Base-by-base conservation (phyloP, 352 stramenopile genomes). In the Pythium biforme region DNA sequence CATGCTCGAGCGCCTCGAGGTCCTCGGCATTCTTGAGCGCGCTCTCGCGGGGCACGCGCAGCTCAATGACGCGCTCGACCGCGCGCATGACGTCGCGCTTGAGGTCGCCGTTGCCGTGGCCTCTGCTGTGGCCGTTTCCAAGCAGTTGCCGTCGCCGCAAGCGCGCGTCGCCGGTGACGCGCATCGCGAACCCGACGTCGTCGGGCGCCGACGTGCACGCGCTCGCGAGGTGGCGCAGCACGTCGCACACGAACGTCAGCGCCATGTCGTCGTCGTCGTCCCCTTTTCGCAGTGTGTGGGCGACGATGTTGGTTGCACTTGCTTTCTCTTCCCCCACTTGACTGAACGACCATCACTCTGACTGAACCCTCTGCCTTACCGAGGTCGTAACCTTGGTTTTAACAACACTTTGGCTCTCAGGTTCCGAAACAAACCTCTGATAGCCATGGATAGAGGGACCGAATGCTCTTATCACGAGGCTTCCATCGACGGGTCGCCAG, bases 21-120 rank as follows among this genome's bases (percentile, higher is more conserved):
- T 83, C 67, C 29, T 73, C 50, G 39, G 55, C 55, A 29, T 55
- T 59, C 17, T 58, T 56, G n/a, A 63, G 58, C 49, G 43, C 37
- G 1, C 50, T 61, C 56, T 73, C 45, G 27, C 64, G 71, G 4
- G 64, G 23, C n/a, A 88, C 76, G 1, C 60, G 78, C 50, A 91
- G 61, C 39, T 69, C 67, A 40, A 82, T 73, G 41, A 82, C 68
- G 37, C 69, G 75, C 66, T 86, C 77, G 26, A 88, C 77, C 0
- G 74, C 72, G 23, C 74, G 74, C 56, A 76, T 68, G 54, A 68
- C 33, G 27, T 63, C 53, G 34, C 62, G 62, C 48, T 58, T 62
- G 40, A 50, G 50, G 34, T 60, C 59, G 41, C 59, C 41, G 37
- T 43, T 43, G 37, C 37, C 37, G 37, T 19, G 15, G 14, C 31